phyloP scores from a whole-genome alignment of 441 rosid genomes.

The Arabidopsis hybrid region DNA sequence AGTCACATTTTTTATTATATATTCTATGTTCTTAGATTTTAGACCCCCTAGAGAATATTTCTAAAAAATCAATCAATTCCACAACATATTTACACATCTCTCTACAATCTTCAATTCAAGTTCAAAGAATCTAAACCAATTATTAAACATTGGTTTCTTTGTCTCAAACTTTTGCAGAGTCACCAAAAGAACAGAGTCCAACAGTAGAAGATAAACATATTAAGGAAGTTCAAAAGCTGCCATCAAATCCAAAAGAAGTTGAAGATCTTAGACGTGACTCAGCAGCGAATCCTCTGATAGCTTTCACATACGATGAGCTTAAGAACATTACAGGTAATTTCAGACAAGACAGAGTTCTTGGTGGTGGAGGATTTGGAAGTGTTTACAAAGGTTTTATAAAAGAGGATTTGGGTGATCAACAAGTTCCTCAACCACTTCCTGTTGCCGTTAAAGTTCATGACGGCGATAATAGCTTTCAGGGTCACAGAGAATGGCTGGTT shows the following conservation, averaged over 20 bases:
- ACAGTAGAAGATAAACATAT: constrained; percentile 40
- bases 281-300: constrained; percentile 81
- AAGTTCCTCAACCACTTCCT: constrained; percentile 68
- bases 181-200: constrained; percentile 66
- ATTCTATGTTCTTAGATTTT: constrained; percentile 20
- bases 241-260: constrained; percentile 94
- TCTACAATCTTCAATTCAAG: constrained; percentile 12
- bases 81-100: background rate
- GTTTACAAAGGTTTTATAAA: constrained; percentile 88
- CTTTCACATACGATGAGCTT: constrained; percentile 82
- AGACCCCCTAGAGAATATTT: background rate
- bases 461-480: constrained; percentile 88
- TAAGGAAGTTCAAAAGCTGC: constrained; percentile 65
- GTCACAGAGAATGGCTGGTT: constrained; percentile 99
- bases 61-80: constrained; percentile 16
- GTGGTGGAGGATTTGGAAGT: constrained; percentile 98
- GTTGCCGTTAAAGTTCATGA: constrained; percentile 98
- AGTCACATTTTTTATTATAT: constrained; percentile 18
- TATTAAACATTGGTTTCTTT: constrained; percentile 28
- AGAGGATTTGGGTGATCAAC: constrained; percentile 58
- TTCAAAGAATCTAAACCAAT: constrained; percentile 7
- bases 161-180: constrained; percentile 48
- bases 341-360: constrained; percentile 85
- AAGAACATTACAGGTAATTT: constrained; percentile 77
- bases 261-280: constrained; percentile 88